phyloP scores from a whole-genome alignment of 306 rosid species.

The Prunus davidiana region DNA sequence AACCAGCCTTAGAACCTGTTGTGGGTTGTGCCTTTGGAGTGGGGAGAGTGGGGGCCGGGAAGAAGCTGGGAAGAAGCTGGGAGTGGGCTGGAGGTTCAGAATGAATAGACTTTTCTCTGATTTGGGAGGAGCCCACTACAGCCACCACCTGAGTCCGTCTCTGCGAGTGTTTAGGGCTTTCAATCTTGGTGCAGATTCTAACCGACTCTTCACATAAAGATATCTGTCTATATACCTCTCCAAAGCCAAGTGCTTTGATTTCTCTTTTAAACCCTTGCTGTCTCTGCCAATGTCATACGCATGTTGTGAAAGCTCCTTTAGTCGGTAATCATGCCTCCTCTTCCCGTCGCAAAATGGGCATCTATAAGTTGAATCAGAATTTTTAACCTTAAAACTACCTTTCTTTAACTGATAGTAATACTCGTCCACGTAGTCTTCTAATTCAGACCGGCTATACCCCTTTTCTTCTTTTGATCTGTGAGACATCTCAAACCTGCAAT shows the following conservation, averaged over 20 bases:
- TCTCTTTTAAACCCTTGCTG: constrained; percentile 30
- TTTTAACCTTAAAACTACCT: constrained; percentile 27
- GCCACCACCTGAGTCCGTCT: not conserved
- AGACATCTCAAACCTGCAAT: constrained; percentile 42
- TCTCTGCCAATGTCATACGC: constrained; percentile 30
- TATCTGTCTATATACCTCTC: constrained; percentile 42
- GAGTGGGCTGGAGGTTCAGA: not conserved
- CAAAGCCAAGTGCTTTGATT: constrained; percentile 59
- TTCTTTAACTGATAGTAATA: constrained; percentile 47
- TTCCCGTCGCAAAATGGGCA: constrained; percentile 64
- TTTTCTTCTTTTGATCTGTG: constrained; percentile 10
- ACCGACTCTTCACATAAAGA: constrained; percentile 7
- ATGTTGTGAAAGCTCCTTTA: constrained; percentile 52
- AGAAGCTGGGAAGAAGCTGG: not conserved
- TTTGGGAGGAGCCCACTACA: not conserved
- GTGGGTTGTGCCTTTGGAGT: not conserved
- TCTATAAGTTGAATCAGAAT: constrained; percentile 40
- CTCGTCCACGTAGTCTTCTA: constrained; percentile 24
- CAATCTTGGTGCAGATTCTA: constrained; percentile 7
- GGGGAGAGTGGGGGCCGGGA: not conserved
- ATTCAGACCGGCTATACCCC: constrained; percentile 29
- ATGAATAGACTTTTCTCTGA: not conserved
- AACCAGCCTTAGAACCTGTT: not conserved
- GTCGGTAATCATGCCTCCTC: constrained; percentile 27
- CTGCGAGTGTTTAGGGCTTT: not conserved